phyloP scores from a whole-genome alignment of 345 rosid species.

The Hibiscus mutabilis region DNA sequence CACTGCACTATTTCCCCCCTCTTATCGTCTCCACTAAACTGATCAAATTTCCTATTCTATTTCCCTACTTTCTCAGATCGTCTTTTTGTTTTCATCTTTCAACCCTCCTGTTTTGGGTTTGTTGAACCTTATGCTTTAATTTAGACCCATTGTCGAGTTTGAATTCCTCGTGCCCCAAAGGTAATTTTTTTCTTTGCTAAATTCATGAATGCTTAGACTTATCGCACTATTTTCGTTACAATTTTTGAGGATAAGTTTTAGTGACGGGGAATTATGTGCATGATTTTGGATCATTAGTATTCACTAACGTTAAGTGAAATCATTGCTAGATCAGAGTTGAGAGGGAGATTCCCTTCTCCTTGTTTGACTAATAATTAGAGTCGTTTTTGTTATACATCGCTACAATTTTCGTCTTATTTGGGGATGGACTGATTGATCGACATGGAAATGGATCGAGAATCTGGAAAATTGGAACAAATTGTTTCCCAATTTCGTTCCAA shows the following conservation, averaged over 20 bases:
- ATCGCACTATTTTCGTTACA: not conserved
- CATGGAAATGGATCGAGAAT: constrained; percentile 27
- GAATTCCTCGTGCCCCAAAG: not conserved
- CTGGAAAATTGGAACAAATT: constrained; percentile 58
- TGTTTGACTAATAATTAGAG: not conserved
- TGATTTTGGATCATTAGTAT: constrained; percentile 1
- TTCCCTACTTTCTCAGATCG: not conserved
- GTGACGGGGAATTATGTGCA: not conserved
- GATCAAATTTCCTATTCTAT: not conserved
- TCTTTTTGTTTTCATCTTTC: not conserved
- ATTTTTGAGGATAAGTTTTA: not conserved
- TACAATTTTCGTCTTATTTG: constrained; percentile 8
- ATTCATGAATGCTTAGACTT: constrained; percentile 4
- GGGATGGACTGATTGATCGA: constrained; percentile 10
- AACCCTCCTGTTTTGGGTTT: not conserved
- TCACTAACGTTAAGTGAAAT: not conserved
- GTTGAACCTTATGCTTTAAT: not conserved
- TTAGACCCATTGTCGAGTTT: not conserved
- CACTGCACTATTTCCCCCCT: not conserved
- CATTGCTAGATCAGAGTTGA: not conserved
- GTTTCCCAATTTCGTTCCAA: constrained; percentile 70
- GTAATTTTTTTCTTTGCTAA: not conserved
- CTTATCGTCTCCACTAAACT: not conserved
- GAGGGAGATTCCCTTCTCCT: constrained; percentile 8
- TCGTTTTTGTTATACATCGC: not conserved